Evolutionary conservation across 352 stramenopile genomes (phyloP), one percentile per base, ranked within the genome.

Genomic region (Globisporangium paroecandrum): DNA sequence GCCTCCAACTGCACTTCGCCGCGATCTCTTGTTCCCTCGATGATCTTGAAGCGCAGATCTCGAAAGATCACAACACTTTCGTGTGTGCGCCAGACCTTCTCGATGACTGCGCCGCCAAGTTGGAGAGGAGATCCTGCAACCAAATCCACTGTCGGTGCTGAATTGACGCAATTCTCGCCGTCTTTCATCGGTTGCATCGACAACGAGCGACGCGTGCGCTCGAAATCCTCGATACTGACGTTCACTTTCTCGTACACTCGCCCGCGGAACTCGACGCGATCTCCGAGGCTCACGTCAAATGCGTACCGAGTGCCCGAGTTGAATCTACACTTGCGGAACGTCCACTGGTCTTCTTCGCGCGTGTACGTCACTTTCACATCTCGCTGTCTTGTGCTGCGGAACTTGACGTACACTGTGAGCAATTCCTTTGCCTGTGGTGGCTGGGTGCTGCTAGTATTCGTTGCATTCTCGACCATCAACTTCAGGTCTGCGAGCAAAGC

Each of bases 321-420:
- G 51, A 58, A 22, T 36, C 24, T 58, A 22, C 24, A 58, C 51
- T 58, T 34, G 3, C 0, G 9, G n/a, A 58, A 22, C 12, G 51
- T 36, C 24, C 51, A 58, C 51, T 58, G 51, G 9, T 34, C 22
- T n/a, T 36, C 13, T 12, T 58, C 25, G 9, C 25, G 10, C 3
- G 12, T 9, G 24, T 58, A 58, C n/a, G 8, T 36, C 3, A 58
- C 24, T 25, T 58, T 58, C 7, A 58, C 3, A 13, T 58, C 51
- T 10, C 32, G 29, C 24, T 58, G 10, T 9, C 51, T 36, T 7
- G 9, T 58, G 24, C 20, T 13, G 51, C 51, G 24, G 24, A 58
- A 58, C 25, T 58, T 58, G 24, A 58, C 8, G 51, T 58, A 58
- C 51, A 58, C 51, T 3, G 24, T 36, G 7, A 58, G 51, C n/a